Evolutionary conservation across 495 filamentous ascomycete species (phyloP), one percentile per base, ranked within the genome.

Genomic region (Tetracladium setigerum): DNA sequence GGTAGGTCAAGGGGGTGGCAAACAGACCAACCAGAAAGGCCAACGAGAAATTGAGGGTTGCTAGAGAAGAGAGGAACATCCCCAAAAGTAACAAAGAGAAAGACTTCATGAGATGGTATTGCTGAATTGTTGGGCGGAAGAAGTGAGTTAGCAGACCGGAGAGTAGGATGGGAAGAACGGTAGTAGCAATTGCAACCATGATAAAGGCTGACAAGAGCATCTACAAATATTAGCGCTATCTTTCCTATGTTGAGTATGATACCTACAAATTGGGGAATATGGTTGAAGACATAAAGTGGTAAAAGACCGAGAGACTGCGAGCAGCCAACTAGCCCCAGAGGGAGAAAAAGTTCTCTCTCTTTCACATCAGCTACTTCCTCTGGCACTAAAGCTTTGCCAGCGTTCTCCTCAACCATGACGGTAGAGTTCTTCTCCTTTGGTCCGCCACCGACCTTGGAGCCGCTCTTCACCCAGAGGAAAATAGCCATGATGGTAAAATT

Each of bases 401-500:
- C 47, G 11, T 38, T 47, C 14, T 45, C 30, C 12, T 44, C 16
- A 39, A 50, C 38, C 4, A 44, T 38, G n/a, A 41, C 33, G 12
- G 50, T 50, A 13, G 62, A 53, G 9, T 60, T 49, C 22, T 42
- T 41, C 37, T 57, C 47, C 14, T 14, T 47, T 30, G 56, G 56
- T 36, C 10, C 3, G 2, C 13, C 9, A 41, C 7, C 45, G 42
- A 4, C 57, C 50, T 34, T 58, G 31, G 74, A 67, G 49, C 90
- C 92, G 48, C 84, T 92, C 60, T 86, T 80, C 40, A 95, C 72
- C 92, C 92, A 98, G 24, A 96, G 67, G 5, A 83, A 81, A 54
- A 98, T 92, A 7, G 91, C 87, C 73, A 87, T 94, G 67, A 98
- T 90, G 15, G 86, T 95, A 53, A 97, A 97, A 61, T 90, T 96